Conservation (phyloP, 768 basidiomycete genomes). For the Pulveroboletus sp. region DNA sequence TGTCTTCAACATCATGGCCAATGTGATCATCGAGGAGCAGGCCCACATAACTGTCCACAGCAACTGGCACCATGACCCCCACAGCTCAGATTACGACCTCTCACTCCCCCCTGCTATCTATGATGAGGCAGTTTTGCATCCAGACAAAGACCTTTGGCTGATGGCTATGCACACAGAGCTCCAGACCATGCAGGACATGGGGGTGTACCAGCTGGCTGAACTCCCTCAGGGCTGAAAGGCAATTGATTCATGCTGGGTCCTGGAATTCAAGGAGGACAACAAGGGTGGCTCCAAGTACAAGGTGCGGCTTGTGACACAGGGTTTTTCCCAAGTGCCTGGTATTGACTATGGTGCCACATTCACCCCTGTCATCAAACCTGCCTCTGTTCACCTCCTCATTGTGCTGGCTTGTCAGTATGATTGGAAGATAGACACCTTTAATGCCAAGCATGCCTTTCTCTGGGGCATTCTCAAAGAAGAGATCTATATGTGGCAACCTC, state of each 20-base stretch:
- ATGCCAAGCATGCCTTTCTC: background rate
- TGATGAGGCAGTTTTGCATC: background rate
- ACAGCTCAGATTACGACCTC: background rate
- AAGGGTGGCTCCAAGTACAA: background rate
- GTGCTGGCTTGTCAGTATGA: background rate
- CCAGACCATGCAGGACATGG: background rate
- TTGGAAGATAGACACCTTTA: background rate
- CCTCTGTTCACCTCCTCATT: background rate
- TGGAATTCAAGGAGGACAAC: constrained; percentile 1
- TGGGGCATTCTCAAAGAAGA: background rate
- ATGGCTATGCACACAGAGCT: background rate
- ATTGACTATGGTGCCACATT: background rate
- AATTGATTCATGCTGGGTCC: background rate
- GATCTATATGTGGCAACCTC: background rate
- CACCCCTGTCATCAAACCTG: background rate
- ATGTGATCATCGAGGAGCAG: background rate
- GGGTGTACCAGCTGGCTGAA: background rate
- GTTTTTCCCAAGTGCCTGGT: background rate
- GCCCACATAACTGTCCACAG: background rate
- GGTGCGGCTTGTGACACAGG: background rate
- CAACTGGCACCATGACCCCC: background rate
- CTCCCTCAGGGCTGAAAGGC: background rate
- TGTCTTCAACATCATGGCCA: background rate
- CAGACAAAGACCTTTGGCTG: background rate
- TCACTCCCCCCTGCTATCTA: background rate